Evolutionary conservation across 1,284 basidiomycete species (phyloP).

Genomic region (Malassezia sympodialis): DNA sequence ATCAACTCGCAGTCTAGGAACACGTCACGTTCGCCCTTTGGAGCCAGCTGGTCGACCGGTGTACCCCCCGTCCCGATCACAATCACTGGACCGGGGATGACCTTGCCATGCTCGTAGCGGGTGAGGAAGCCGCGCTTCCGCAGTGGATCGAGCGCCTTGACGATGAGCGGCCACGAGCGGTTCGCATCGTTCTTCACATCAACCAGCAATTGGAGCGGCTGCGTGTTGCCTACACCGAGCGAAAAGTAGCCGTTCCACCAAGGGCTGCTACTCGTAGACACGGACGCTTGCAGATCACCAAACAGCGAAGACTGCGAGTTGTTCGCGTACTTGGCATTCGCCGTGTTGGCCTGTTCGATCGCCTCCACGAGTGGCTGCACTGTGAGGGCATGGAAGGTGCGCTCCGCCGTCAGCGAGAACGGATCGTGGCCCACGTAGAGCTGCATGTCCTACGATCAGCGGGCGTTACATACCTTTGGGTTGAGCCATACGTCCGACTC

Average conservation of each 20-base stretch:
- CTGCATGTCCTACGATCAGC: background rate
- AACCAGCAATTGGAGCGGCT: slow-evolving; percentile 28
- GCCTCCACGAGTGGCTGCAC: slow-evolving; percentile 25
- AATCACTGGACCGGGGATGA: slow-evolving; percentile 22
- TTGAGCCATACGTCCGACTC: slow-evolving; percentile 38
- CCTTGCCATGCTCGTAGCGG: slow-evolving; percentile 14
- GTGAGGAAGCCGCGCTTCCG: slow-evolving; percentile 25
- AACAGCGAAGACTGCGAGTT: slow-evolving; percentile 13
- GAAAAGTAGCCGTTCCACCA: slow-evolving; percentile 14
- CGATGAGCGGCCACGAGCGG: slow-evolving; percentile 21
- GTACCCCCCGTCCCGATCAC: slow-evolving; percentile 36
- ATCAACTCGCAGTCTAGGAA: slow-evolving; percentile 32
- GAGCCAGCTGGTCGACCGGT: slow-evolving; percentile 20
- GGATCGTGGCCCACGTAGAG: slow-evolving; percentile 38
- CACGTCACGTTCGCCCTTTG: slow-evolving; percentile 15
- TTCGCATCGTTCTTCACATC: slow-evolving; percentile 31
- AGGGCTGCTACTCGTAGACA: background rate
- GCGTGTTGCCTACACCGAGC: slow-evolving; percentile 23
- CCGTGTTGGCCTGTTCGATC: slow-evolving; percentile 19
- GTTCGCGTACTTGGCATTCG: slow-evolving; percentile 21
- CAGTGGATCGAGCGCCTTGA: slow-evolving; percentile 23
- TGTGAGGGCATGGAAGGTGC: slow-evolving; percentile 27
- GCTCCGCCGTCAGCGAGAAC: slow-evolving; percentile 19
- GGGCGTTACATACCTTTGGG: slow-evolving; percentile 5
- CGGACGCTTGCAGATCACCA: slow-evolving; percentile 17